Conservation (phyloP, 352 stramenopile genomes). For the Globisporangium takayamanum region DNA sequence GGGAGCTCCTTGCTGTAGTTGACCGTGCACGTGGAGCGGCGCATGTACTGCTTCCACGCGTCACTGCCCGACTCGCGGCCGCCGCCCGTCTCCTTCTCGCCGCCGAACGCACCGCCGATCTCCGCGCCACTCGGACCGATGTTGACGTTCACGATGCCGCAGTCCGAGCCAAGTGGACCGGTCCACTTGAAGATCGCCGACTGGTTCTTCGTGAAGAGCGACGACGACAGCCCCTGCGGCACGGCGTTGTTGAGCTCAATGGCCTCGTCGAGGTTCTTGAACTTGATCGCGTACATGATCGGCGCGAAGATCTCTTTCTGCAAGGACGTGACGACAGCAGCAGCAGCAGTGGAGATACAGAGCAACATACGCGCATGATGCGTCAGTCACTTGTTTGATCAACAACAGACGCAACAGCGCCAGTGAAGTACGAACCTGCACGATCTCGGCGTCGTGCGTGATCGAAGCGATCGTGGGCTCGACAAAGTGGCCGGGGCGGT, state of each 20-base stretch:
- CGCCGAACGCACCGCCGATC: constrained; percentile 90
- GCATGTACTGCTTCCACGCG: constrained; percentile 94
- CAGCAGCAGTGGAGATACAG: no score
- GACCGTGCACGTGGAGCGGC: constrained; percentile 90
- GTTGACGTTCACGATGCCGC: constrained; percentile 92
- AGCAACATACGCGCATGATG: no score
- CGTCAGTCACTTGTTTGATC: not conserved
- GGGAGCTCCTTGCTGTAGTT: constrained; percentile 91
- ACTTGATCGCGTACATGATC: constrained; percentile 89
- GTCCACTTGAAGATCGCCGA: constrained; percentile 92
- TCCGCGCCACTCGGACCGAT: constrained; percentile 89
- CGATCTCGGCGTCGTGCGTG: constrained; percentile 66
- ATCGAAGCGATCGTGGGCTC: constrained; percentile 89
- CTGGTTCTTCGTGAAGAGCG: constrained; percentile 90
- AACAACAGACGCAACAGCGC: not conserved
- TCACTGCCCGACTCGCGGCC: constrained; percentile 89
- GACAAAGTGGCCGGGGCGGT: constrained; percentile 86
- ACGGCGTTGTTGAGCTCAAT: constrained; percentile 91
- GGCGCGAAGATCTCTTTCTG: constrained; percentile 89
- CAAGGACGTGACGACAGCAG: not conserved
- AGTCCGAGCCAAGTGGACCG: constrained; percentile 85
- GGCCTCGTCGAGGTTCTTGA: constrained; percentile 85
- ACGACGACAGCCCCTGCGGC: constrained; percentile 88
- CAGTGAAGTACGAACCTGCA: constrained; percentile 26
- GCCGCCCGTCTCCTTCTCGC: constrained; percentile 90